A percentile compares a stretch with the other conserved stretches of the same genome.
phyloP scores from a whole-genome alignment of 495 filamentous ascomycete species.

The Bacidia gigantensis region DNA sequence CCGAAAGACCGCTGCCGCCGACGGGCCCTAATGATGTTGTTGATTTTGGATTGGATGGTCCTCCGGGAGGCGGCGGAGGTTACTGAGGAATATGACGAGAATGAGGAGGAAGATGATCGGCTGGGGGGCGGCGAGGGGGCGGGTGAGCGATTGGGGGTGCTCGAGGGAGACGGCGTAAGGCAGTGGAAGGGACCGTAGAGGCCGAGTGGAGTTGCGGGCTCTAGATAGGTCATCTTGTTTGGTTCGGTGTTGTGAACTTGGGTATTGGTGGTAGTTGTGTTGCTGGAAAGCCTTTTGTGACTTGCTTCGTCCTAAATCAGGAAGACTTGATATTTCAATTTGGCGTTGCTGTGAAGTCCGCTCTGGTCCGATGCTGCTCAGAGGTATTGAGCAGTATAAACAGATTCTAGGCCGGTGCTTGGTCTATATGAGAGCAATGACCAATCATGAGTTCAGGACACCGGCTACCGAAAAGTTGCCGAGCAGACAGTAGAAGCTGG shows the following conservation, averaged over 20 bases:
- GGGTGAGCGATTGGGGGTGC: slow-evolving; percentile 13
- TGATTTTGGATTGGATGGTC: slow-evolving; percentile 13
- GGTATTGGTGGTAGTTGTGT: neutral
- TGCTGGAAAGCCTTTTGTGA: neutral
- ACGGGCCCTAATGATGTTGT: slow-evolving; percentile 6
- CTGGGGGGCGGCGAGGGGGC: slow-evolving; percentile 19
- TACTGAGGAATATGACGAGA: slow-evolving; percentile 22
- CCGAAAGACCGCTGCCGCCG: neutral
- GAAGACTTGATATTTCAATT: too few relatives aligned
- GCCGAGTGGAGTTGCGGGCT: neutral
- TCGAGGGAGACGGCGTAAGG: slow-evolving; percentile 15
- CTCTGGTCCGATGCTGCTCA: too few relatives aligned
- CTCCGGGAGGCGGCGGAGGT: slow-evolving; percentile 22
- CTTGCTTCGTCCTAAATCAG: too few relatives aligned
- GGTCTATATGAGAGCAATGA: too few relatives aligned
- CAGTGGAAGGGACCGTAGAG: slow-evolving; percentile 4
- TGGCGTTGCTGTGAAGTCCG: too few relatives aligned
- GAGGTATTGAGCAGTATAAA: too few relatives aligned
- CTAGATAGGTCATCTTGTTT: slow-evolving; percentile 1
- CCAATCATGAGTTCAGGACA: too few relatives aligned
- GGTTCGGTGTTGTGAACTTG: neutral
- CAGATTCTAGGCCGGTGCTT: too few relatives aligned
- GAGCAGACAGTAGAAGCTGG: too few relatives aligned
- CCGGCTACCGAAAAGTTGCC: too few relatives aligned
- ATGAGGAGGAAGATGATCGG: slow-evolving; percentile 15